Percentiles rank a stretch among this genome's conserved stretches.
Conservation (phyloP, 2,329 filamentous ascomycete genomes). For the Ceratocystis albifundus region DNA sequence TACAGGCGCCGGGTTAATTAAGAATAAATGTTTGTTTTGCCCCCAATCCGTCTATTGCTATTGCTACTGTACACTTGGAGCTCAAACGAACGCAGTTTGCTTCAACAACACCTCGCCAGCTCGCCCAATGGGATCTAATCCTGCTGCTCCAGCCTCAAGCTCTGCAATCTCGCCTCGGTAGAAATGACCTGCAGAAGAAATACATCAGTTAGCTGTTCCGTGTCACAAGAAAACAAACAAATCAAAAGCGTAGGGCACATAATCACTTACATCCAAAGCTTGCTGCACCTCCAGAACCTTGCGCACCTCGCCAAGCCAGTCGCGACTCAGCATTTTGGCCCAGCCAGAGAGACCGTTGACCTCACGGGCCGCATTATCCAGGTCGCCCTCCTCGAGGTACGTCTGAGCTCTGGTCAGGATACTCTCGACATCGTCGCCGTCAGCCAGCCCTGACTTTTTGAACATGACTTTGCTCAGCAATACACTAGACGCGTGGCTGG, state of each 20-base stretch:
- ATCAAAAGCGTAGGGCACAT: background rate
- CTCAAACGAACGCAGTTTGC: constrained; percentile 16
- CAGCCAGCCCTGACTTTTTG: constrained; percentile 78
- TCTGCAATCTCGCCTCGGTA: constrained; percentile 80
- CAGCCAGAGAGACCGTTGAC: constrained; percentile 89
- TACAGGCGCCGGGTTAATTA: background rate
- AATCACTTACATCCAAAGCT: constrained; percentile 71
- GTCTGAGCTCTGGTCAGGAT: constrained; percentile 82
- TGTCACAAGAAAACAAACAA: background rate
- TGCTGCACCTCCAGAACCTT: constrained; percentile 91
- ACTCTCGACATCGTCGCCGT: constrained; percentile 84
- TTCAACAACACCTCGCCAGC: constrained; percentile 5
- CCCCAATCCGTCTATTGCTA: constrained; percentile 21
- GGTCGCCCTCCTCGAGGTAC: constrained; percentile 79
- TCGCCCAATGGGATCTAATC: background rate
- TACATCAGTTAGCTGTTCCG: constrained; percentile 26
- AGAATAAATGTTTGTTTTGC: constrained; percentile 13
- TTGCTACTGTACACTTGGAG: constrained; percentile 23
- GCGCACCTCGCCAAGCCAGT: constrained; percentile 86
- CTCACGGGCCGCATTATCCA: constrained; percentile 84
- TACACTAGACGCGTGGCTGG: constrained; percentile 82
- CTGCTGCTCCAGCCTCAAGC: constrained; percentile 37
- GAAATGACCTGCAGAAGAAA: constrained; percentile 58
- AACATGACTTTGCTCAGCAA: constrained; percentile 90
- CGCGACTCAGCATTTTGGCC: constrained; percentile 87